Percentiles rank a stretch among this genome's conserved stretches.
Conservation (phyloP, 345 rosid genomes). For the Ceriops tagal region DNA sequence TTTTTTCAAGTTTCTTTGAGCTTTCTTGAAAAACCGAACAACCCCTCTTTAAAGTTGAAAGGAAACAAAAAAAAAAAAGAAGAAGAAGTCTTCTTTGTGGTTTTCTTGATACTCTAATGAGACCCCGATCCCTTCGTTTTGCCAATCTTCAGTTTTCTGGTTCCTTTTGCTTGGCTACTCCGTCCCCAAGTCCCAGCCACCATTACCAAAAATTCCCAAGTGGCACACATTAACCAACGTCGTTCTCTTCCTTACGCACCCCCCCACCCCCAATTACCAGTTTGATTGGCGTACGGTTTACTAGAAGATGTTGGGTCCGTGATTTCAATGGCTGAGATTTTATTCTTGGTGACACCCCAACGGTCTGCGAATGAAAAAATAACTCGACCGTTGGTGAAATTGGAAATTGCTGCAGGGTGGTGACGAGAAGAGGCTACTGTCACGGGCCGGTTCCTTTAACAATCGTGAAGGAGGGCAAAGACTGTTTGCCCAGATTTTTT, state of each 20-base stretch:
- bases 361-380: neutral
- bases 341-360: neutral
- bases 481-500: too few species aligned
- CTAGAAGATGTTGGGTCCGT: neutral
- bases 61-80: neutral
- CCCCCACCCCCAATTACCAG: too few species aligned
- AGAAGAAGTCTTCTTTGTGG: neutral
- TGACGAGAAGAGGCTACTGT: neutral
- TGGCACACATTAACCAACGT: neutral
- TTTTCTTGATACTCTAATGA: neutral
- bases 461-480: constrained; percentile 4
- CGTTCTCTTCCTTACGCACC: neutral
- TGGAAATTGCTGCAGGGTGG: constrained; percentile 3
- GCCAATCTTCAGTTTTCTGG: too few species aligned
- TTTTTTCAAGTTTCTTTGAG: neutral
- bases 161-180: too few species aligned
- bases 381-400: constrained; percentile 34
- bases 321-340: constrained; percentile 18
- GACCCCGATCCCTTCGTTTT: too few species aligned
- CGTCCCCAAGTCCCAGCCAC: too few species aligned
- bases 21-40: neutral
- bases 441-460: neutral
- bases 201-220: too few species aligned
- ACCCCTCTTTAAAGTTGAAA: neutral
- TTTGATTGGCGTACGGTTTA: neutral